Evolutionary conservation across 345 rosid species (phyloP), one percentile per base, ranked within the genome.

Genomic region (Citrus maxima): DNA sequence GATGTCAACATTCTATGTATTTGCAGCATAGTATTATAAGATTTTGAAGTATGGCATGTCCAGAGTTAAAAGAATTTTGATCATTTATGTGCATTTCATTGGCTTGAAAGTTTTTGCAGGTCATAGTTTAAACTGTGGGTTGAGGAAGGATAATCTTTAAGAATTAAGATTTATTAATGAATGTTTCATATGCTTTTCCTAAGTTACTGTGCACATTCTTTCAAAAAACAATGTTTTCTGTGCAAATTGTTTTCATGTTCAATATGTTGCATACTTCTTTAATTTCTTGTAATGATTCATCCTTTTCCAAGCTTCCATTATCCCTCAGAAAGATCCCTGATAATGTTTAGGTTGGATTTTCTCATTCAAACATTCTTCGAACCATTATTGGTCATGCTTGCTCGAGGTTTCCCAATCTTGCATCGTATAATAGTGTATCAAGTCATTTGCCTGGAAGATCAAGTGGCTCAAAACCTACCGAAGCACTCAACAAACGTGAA

Each of bases 271-370:
- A 30, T 27, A 72, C 30, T 30, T 35, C 19, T 71, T 71, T 63
- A n/a, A 18, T n/a, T 59, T 42, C 67, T 76, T 80, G 10, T 3
- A 35, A 28, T 79, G 14, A 37, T 54, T 58, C 66, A 76, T 73
- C 37, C 62, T 66, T 78, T 56, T 65, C 24, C 65, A 5, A 68
- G 34, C 42, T 66, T 65, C 71, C 60, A 16, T 24, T 59, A 32
- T 30, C 35, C 72, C 46, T 75, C 34, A 78, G 38, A 67, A 73
- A 60, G 61, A 32, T 62, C 34, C 62, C 56, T 54, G 73, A 65
- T 75, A 70, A 70, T 82, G 63, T 85, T n/a, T 86, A 95, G 97
- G 99, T 93, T 78, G 99, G 99, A 64, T 92, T 95, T 90, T 95
- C 98, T 67, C 99, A 95, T 80, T 91, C 96, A 66, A 93, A 90